Base-by-base conservation (phyloP, 1,139 yeast genomes). In the Sugiyamaella sp. region DNA sequence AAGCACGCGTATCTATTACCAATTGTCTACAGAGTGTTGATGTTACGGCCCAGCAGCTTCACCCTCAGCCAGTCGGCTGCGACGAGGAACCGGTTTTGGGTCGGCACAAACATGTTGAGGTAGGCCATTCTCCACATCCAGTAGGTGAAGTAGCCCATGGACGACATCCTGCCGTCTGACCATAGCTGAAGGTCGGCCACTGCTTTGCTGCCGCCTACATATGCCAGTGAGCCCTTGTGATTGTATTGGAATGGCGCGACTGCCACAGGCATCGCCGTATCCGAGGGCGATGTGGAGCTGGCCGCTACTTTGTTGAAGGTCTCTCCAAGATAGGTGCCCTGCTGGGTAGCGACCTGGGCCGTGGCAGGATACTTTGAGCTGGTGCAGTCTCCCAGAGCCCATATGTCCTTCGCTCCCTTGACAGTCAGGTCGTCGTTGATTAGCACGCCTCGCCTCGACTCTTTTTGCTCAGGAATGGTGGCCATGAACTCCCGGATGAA, bases 311-410 rank as follows among this genome's bases (percentile, higher is more conserved):
- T 82, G 72, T 80, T 80, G 72, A 91, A 86, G 61, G 82, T 80
- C 40, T 77, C 76, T 49, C 95, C 95, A 64, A 91, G 80, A 73
- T 82, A 91, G 59, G 79, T 78, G 67, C 97, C 97, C 74, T 90
- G 93, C 77, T 91, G 97, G 76, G 89, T 85, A 40, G 98, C 98
- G 56, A 90, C 97, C 78, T 91, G 97, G 47, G 97, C 98, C 55
- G 97, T 91, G 62, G 97, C 97, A 51, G 97, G 95, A 62, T 81
- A 83, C 71, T 90, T 89, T 62, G 95, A 86, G 57, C 82, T 80
- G 44, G 97, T 87, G 77, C 97, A 90, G 76, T 91, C 98, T 68
- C 98, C 98, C 59, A 91, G 74, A 46, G 96, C 97, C 74, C 79
- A 91, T 63, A 91, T 83, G 62, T 88, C 89, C 63, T 80, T 80